Evolutionary conservation across 1,139 yeast species (phyloP).

Genomic region (Meyerozyma guilliermondii): DNA sequence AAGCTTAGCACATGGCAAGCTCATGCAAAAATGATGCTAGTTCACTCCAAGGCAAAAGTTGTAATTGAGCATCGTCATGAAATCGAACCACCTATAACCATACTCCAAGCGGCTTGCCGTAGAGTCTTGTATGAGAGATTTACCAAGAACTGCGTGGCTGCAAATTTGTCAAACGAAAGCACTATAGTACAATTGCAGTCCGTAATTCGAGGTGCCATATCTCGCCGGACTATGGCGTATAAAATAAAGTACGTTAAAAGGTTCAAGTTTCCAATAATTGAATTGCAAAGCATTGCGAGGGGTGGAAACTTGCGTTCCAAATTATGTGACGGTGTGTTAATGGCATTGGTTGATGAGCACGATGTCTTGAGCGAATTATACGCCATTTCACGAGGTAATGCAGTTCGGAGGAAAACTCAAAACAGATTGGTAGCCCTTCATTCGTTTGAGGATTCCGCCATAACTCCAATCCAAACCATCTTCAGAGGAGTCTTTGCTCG

Average conservation of each 20-base stretch:
- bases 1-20: constrained; percentile 24
- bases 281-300: constrained; percentile 49
- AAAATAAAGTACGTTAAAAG: constrained; percentile 14
- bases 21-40: constrained; percentile 20
- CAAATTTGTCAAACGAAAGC: constrained; percentile 12
- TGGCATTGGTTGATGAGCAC: constrained; percentile 39
- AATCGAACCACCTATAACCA: constrained; percentile 21
- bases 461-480: constrained; percentile 25
- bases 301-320: constrained; percentile 47
- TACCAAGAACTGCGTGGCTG: constrained; percentile 9
- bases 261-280: constrained; percentile 15
- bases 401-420: constrained; percentile 25
- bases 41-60: constrained; percentile 18
- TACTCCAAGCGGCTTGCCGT: constrained; percentile 35
- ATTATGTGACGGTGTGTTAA: constrained; percentile 40
- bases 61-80: constrained; percentile 18
- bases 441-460: constrained; percentile 18
- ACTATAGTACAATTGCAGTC: constrained; percentile 28
- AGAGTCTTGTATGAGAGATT: constrained; percentile 18
- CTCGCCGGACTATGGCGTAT: constrained; percentile 18
- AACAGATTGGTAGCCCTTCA: constrained; percentile 19
- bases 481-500: constrained; percentile 48
- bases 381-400: constrained; percentile 43
- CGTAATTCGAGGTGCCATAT: constrained; percentile 24
- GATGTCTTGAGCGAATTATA: constrained; percentile 30